These are phyloP conservation scores for Lentinula boryana DNA, from an alignment of 768 basidiomycete genomes.

Conservation along the genomic window DNA sequence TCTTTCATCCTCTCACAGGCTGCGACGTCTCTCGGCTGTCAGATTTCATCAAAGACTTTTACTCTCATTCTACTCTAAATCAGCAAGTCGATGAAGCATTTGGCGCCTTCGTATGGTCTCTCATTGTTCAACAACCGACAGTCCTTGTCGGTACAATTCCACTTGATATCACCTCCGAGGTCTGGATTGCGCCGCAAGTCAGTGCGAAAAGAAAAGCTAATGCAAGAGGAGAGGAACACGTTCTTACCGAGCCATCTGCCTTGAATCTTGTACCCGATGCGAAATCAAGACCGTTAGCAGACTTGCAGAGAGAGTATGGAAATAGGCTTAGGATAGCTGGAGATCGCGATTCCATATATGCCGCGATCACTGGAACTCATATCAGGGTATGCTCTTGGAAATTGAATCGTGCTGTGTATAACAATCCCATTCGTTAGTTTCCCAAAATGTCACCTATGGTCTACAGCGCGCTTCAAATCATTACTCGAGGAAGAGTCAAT, in stretches of 20 bases:
- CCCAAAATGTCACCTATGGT: constrained; percentile 81
- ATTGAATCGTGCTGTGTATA: neutral
- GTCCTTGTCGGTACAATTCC: constrained; percentile 72
- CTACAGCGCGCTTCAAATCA: constrained; percentile 76
- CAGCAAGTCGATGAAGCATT: constrained; percentile 74
- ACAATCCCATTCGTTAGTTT: constrained; percentile 37
- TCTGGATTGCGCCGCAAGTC: constrained; percentile 73
- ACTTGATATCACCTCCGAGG: constrained; percentile 51
- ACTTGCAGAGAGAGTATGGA: constrained; percentile 53
- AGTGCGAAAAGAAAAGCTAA: constrained; percentile 63
- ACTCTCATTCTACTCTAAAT: constrained; percentile 33
- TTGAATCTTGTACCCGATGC: constrained; percentile 54
- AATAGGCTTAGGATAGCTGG: constrained; percentile 66
- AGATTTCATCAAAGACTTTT: constrained; percentile 66
- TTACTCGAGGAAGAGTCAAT: constrained; percentile 73
- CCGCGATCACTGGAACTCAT: constrained; percentile 81
- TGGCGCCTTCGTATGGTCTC: constrained; percentile 76
- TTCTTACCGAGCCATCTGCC: constrained; percentile 35
- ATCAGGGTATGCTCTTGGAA: constrained; percentile 38
- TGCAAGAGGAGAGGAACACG: constrained; percentile 43
- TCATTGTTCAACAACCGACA: constrained; percentile 69
- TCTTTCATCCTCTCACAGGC: constrained; percentile 35
- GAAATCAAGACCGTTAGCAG: constrained; percentile 45
- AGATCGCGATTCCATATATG: constrained; percentile 67
- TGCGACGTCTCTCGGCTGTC: constrained; percentile 67